These are phyloP conservation scores for Sugiyamaella sp. DNA, from an alignment of 1,139 yeast species.

Conservation along the genomic window DNA sequence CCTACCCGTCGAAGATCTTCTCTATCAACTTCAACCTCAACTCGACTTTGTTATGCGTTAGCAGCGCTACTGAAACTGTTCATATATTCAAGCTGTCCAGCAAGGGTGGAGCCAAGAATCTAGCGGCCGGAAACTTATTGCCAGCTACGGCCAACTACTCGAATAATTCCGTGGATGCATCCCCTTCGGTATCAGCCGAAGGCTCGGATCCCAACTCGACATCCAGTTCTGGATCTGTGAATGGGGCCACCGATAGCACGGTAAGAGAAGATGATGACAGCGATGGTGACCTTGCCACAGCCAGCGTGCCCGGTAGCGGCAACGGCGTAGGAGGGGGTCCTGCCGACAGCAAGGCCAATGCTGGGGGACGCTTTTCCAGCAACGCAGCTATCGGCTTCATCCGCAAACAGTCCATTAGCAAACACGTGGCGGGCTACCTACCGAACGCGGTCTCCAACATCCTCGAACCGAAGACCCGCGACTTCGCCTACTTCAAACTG, in stretches of 20 bases:
- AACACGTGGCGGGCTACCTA: slow-evolving; percentile 83
- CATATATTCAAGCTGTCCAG: slow-evolving; percentile 68
- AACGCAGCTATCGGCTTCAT: slow-evolving; percentile 16
- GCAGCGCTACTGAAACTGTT: slow-evolving; percentile 90
- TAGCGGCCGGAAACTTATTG: too few species aligned
- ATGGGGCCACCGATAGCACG: not conserved
- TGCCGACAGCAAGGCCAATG: not conserved
- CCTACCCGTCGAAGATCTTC: slow-evolving; percentile 88
- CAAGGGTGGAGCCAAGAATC: not conserved
- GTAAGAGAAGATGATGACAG: slow-evolving; percentile 10
- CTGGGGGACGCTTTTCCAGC: slow-evolving; percentile 4
- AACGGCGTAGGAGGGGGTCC: not conserved
- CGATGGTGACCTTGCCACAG: slow-evolving; percentile 7
- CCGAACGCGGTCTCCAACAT: slow-evolving; percentile 86
- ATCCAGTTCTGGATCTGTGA: not conserved
- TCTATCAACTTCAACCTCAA: slow-evolving; percentile 79
- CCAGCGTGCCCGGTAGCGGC: not conserved
- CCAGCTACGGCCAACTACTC: not conserved
- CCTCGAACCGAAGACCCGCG: slow-evolving; percentile 81
- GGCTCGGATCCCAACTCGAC: not conserved
- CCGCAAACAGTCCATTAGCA: slow-evolving; percentile 42
- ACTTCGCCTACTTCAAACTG: slow-evolving; percentile 88
- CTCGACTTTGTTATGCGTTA: slow-evolving; percentile 74
- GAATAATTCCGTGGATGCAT: not conserved
- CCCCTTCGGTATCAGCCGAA: not conserved